Evolutionary conservation across 768 basidiomycete species (phyloP).

Genomic region (Coprinopsis strossmayeri): DNA sequence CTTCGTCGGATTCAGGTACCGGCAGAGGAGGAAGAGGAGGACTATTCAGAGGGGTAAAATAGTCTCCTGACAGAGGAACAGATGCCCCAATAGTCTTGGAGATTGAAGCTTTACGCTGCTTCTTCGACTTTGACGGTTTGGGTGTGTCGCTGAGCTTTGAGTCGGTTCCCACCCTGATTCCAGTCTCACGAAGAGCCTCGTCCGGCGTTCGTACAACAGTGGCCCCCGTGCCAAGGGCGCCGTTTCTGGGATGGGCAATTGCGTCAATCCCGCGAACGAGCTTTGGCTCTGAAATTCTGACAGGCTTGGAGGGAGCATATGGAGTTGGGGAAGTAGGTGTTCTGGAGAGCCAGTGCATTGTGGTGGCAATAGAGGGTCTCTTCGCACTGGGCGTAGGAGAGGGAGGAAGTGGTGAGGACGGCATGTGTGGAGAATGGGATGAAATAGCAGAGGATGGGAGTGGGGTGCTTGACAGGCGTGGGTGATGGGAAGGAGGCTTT

Average conservation of each 20-base stretch:
- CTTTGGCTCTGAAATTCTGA: conserved; percentile 38
- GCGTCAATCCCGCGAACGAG: conserved; percentile 33
- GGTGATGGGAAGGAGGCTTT: conserved; percentile 22
- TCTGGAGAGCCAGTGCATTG: conserved; percentile 50
- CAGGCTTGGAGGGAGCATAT: conserved; percentile 29
- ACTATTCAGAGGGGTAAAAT: conserved; percentile 27
- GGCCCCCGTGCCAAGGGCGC: conserved; percentile 63
- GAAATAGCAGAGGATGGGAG: conserved; percentile 7
- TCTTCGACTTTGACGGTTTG: conserved; percentile 11
- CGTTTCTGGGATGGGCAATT: conserved; percentile 33
- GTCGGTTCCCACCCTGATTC: conserved; percentile 34
- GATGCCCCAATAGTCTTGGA: conserved; percentile 17
- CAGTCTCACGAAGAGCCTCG: conserved; percentile 58
- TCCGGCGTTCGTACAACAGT: conserved; percentile 74
- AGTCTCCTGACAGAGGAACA: conserved; percentile 13
- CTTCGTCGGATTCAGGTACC: conserved; percentile 26
- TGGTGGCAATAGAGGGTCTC: conserved; percentile 34
- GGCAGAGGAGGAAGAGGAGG: conserved; percentile 56
- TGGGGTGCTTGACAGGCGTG: conserved; percentile 21
- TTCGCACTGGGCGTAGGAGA: conserved; percentile 19
- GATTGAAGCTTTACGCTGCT: conserved; percentile 11
- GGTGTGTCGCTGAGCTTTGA: conserved; percentile 14
- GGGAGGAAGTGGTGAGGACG: conserved; percentile 18
- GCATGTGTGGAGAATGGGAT: conserved; percentile 15
- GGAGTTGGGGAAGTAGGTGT: conserved; percentile 22